Conservation (phyloP, 306 rosid species). For the Carpinus fangiana region DNA sequence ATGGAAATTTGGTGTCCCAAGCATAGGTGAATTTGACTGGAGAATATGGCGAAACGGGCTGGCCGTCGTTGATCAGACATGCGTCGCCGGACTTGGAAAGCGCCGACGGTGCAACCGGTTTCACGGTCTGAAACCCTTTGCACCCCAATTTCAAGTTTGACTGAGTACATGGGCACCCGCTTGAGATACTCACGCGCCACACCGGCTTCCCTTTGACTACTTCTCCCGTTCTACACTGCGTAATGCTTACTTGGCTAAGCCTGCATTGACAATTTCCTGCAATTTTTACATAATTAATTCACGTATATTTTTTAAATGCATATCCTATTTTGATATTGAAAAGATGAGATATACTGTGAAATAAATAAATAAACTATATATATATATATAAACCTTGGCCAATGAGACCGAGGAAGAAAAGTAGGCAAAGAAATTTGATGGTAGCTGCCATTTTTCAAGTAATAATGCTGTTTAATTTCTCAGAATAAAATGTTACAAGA, state of each 20-base stretch:
- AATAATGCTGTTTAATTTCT: no score
- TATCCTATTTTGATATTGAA: no score
- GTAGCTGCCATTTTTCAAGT: no score
- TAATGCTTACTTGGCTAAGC: neutral
- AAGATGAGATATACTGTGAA: no score
- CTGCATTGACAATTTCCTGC: constrained; percentile 13
- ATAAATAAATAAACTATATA: no score
- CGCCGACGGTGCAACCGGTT: neutral
- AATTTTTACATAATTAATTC: no score
- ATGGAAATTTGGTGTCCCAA: constrained; percentile 20
- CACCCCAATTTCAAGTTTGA: constrained; percentile 19
- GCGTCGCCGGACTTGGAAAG: neutral
- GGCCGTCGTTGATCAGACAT: constrained; percentile 19
- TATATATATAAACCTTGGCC: no score
- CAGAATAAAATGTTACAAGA: no score
- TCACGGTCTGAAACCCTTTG: constrained; percentile 16
- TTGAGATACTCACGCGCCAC: constrained; percentile 2
- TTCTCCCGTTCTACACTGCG: neutral
- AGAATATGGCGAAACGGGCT: neutral
- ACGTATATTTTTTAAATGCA: no score
- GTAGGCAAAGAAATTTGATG: no score
- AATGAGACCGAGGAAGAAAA: no score
- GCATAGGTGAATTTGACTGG: constrained; percentile 23
- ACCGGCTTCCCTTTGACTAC: neutral
- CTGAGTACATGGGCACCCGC: constrained; percentile 26